These are phyloP conservation scores for Agrocybe chaxingu DNA, from an alignment of 768 basidiomycete species.

Conservation along the genomic window DNA sequence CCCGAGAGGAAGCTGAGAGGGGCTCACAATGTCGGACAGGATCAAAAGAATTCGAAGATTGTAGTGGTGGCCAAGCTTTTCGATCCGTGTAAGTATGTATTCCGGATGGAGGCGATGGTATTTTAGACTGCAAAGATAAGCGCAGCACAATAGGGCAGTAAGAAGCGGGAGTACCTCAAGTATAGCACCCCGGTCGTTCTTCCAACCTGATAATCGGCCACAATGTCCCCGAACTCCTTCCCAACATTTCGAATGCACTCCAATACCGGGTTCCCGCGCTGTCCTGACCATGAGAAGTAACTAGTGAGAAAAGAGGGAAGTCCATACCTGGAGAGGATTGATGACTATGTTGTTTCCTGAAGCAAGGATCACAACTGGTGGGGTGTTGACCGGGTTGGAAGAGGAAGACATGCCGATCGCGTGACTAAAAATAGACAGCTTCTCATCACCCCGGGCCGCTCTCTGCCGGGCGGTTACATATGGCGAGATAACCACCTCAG, in stretches of 20 bases:
- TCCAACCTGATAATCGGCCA: constrained; percentile 94
- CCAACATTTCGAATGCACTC: constrained; percentile 83
- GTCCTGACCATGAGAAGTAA: constrained; percentile 1
- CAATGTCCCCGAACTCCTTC: constrained; percentile 93
- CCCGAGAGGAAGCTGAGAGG: background rate
- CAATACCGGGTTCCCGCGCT: constrained; percentile 90
- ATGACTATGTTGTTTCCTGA: constrained; percentile 63
- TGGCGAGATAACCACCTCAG: constrained; percentile 10
- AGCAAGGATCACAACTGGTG: constrained; percentile 61
- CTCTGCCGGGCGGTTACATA: constrained; percentile 6
- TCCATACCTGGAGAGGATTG: constrained; percentile 53
- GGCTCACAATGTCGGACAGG: constrained; percentile 84
- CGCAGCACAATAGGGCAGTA: background rate
- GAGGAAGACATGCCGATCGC: constrained; percentile 1
- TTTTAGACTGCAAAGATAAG: constrained; percentile 54
- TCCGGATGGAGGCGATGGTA: constrained; percentile 98
- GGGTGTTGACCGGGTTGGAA: no score
- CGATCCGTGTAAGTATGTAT: constrained; percentile 90
- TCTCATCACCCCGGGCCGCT: background rate
- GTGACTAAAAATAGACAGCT: background rate
- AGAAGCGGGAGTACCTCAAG: constrained; percentile 58
- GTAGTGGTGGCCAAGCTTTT: constrained; percentile 79
- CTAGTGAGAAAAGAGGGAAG: background rate
- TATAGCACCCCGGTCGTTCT: constrained; percentile 90
- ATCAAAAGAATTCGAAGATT: constrained; percentile 83